Percentiles rank a stretch among this genome's conserved stretches.
phyloP scores from a whole-genome alignment of 1,284 basidiomycete genomes.

The Ustilago cynodontis region DNA sequence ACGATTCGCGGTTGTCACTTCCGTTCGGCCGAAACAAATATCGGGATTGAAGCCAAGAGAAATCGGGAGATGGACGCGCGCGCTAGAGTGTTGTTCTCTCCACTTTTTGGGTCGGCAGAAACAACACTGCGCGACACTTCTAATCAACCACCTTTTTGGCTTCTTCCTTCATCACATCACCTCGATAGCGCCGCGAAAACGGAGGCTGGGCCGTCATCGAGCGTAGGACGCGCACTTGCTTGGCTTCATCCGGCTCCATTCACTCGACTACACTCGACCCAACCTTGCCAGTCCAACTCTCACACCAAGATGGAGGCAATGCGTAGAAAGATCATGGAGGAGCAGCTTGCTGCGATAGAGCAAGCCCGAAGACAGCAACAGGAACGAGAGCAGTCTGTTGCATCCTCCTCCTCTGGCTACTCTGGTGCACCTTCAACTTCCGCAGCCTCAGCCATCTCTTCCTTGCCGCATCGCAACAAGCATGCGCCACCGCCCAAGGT shows the following conservation, averaged over 20 bases:
- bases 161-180: neutral
- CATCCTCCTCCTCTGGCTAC: slow-evolving; percentile 3
- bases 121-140: too few species aligned
- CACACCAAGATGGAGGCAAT: slow-evolving; percentile 45
- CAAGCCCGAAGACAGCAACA: slow-evolving; percentile 34
- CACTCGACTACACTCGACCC: neutral
- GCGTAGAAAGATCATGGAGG: slow-evolving; percentile 51
- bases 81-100: slow-evolving; percentile 32
- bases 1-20: slow-evolving; percentile 6
- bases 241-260: too few species aligned
- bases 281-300: too few species aligned
- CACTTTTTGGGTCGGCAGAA: slow-evolving; percentile 13
- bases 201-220: too few species aligned
- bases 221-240: too few species aligned
- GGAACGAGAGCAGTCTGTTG: slow-evolving; percentile 9
- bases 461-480: slow-evolving; percentile 46
- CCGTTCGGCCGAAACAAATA: neutral
- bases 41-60: neutral
- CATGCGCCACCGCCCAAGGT: slow-evolving; percentile 53
- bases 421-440: slow-evolving; percentile 7
- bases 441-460: slow-evolving; percentile 33
- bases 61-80: slow-evolving; percentile 12
- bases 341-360: slow-evolving; percentile 46
- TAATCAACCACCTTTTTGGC: neutral
- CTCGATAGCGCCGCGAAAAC: too few species aligned